Percentiles rank a stretch among this genome's conserved stretches.
These are phyloP conservation scores for Orbilia quercus DNA, from an alignment of 2,329 filamentous ascomycete species.

Conservation along the genomic window DNA sequence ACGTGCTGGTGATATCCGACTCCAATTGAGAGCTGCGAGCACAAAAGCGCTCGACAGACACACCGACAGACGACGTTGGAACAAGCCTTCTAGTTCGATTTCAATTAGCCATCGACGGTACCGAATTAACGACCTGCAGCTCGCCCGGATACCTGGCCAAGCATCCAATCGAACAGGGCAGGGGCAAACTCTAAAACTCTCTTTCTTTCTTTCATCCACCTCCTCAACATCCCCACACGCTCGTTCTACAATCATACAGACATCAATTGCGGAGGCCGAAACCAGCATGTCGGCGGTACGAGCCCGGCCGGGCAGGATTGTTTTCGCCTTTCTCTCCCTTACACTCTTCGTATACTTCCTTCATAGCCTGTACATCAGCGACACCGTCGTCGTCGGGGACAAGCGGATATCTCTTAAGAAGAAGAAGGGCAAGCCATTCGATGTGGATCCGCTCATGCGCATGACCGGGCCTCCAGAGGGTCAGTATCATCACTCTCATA, in stretches of 20 bases:
- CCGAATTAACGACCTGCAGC: neutral
- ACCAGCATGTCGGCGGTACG: slow-evolving; percentile 31
- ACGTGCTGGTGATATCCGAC: too few species aligned
- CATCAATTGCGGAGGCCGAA: neutral
- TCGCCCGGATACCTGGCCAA: neutral
- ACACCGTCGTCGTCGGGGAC: slow-evolving; percentile 41
- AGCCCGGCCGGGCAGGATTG: slow-evolving; percentile 34
- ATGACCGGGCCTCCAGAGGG: slow-evolving; percentile 47
- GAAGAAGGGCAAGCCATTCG: slow-evolving; percentile 52
- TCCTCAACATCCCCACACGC: neutral
- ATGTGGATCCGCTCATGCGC: slow-evolving; percentile 42
- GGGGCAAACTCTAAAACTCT: neutral
- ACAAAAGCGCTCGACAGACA: too few species aligned
- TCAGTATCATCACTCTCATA: neutral
- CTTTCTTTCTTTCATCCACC: neutral
- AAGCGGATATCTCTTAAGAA: slow-evolving; percentile 52
- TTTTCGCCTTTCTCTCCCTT: slow-evolving; percentile 2
- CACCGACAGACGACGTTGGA: neutral
- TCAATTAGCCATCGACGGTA: neutral
- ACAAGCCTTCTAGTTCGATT: neutral
- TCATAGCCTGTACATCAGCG: slow-evolving; percentile 11
- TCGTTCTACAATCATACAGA: neutral
- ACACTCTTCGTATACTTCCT: slow-evolving; percentile 14
- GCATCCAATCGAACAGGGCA: too few species aligned
- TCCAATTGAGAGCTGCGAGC: too few species aligned